A percentile compares a stretch with the other conserved stretches of the same genome.
These are phyloP conservation scores for Brassica balearica DNA, from an alignment of 441 rosid species.

Conservation along the genomic window DNA sequence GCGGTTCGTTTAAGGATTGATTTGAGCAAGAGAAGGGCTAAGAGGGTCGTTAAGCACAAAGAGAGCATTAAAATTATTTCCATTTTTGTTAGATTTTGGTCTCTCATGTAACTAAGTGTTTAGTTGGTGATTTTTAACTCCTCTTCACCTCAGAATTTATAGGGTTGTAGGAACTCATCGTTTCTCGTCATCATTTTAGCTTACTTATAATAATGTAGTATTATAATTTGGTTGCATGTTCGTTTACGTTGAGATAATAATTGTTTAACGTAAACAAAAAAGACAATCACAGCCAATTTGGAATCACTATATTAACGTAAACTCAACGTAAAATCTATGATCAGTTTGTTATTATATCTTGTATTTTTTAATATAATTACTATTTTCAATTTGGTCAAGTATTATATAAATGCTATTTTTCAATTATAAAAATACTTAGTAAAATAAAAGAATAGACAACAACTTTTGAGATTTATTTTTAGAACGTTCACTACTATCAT, in stretches of 20 bases:
- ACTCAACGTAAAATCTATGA: background rate
- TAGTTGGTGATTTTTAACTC: background rate
- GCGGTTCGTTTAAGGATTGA: constrained; percentile 12
- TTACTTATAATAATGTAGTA: background rate
- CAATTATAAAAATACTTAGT: background rate
- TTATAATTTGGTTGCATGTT: background rate
- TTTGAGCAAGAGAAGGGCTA: constrained; percentile 25
- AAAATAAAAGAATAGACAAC: background rate
- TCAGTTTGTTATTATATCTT: background rate
- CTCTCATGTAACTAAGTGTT: background rate
- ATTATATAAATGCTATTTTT: background rate
- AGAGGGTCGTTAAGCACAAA: constrained; percentile 14
- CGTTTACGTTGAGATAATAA: background rate
- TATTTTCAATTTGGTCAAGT: background rate
- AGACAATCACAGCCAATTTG: background rate
- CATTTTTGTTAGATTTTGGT: constrained; percentile 17
- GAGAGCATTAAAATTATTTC: constrained; percentile 17
- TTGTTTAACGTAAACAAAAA: background rate
- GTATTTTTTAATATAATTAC: background rate
- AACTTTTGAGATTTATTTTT: background rate
- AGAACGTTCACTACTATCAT: too few species aligned
- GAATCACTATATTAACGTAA: background rate
- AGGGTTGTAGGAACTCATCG: background rate
- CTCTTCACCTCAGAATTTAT: background rate
- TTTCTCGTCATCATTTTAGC: background rate